phyloP scores from a whole-genome alignment of 2,329 filamentous ascomycete genomes.

The Alternaria triticina region DNA sequence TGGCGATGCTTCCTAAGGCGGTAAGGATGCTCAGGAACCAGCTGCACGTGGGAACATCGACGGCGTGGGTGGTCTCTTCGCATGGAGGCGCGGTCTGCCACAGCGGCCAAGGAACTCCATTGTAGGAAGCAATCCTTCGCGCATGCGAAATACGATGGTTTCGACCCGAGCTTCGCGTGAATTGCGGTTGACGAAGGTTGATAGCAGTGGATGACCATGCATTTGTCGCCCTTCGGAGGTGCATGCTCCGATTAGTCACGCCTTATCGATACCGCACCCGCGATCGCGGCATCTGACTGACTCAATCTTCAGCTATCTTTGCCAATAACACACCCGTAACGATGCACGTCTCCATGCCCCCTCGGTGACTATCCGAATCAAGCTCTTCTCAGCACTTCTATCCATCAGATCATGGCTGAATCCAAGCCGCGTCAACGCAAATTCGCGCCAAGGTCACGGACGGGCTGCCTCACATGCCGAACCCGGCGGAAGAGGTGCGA shows the following conservation, averaged over 20 bases:
- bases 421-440: conserved; percentile 42
- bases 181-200: background rate
- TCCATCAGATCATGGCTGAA: conserved; percentile 38
- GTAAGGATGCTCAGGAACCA: conserved; percentile 10
- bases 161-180: background rate
- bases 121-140: conserved; percentile 2
- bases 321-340: conserved; percentile 6
- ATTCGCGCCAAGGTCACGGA: conserved; percentile 46
- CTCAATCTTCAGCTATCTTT: conserved; percentile 10
- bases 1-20: conserved; percentile 30
- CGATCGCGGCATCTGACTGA: conserved; percentile 4
- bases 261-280: conserved; percentile 12
- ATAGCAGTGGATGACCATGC: background rate
- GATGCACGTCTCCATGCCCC: conserved; percentile 13
- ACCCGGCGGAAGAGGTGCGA: conserved; percentile 46
- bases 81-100: background rate
- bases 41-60: conserved; percentile 9
- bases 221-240: background rate
- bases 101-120: conserved; percentile 1
- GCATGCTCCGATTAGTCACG: conserved; percentile 11
- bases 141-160: background rate
- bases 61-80: conserved; percentile 3
- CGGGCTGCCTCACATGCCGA: conserved; percentile 46
- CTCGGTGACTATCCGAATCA: conserved; percentile 21
- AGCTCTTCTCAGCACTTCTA: background rate